Evolutionary conservation across 1,284 basidiomycete genomes (phyloP).

Genomic region (Tylopilus sp.): DNA sequence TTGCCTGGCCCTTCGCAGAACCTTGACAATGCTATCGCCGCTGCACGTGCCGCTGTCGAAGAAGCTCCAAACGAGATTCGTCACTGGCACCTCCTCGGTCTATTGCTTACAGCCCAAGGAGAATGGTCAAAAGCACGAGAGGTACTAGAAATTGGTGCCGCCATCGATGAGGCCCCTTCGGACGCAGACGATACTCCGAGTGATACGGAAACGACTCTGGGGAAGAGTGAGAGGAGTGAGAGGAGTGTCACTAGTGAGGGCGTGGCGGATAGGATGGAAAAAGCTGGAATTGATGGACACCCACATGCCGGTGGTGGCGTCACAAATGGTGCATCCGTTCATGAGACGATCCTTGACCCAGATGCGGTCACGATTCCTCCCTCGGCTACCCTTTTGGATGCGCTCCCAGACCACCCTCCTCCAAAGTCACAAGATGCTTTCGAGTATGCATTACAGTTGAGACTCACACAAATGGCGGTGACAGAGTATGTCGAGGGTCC

Average conservation of each 20-base stretch:
- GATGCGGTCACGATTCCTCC: constrained; percentile 55
- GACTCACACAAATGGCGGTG: constrained; percentile 89
- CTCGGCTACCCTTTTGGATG: constrained; percentile 60
- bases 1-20: constrained; percentile 74
- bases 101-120: constrained; percentile 84
- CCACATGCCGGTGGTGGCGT: constrained; percentile 1
- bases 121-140: constrained; percentile 86
- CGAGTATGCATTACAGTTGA: constrained; percentile 85
- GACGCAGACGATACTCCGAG: constrained; percentile 29
- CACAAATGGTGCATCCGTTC: constrained; percentile 14
- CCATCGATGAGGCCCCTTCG: constrained; percentile 52
- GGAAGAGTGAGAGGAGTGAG: constrained; percentile 17
- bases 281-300: constrained; percentile 2
- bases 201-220: constrained; percentile 31
- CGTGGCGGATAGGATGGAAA: constrained; percentile 18
- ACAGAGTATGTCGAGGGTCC: constrained; percentile 89
- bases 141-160: constrained; percentile 79
- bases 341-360: constrained; percentile 48
- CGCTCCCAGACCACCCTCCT: constrained; percentile 64
- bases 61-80: constrained; percentile 78
- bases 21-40: constrained; percentile 73
- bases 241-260: constrained; percentile 8
- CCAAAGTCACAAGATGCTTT: constrained; percentile 73
- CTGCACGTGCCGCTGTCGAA: constrained; percentile 84
- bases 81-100: constrained; percentile 93